Base-by-base conservation (phyloP, 1,284 basidiomycete genomes). In the Austroboletus novae-zelandiae region DNA sequence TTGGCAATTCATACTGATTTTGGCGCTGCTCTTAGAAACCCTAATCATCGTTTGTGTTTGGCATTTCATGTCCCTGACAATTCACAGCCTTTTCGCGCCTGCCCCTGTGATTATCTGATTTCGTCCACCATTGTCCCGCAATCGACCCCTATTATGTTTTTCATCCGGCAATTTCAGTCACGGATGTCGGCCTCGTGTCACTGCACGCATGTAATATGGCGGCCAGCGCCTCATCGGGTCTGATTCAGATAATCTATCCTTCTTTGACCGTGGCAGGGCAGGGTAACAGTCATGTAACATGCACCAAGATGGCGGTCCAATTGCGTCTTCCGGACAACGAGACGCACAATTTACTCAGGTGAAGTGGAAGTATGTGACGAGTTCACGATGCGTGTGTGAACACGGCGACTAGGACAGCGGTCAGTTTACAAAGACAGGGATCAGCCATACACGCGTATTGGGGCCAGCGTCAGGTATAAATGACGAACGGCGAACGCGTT, bases 381-480 rank as follows among this genome's bases (percentile, higher is more conserved):
- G n/a, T 14, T 37, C 20, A 34, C 30, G 36, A 41, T 39, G 20
- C 15, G 39, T 29, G 13, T 36, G 14, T 43, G 32, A 23, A 23
- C 20, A 5, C 20, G 20, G 20, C 20, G 20, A 23, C 20, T 5
- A 23, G 20, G 5, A 23, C 20, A 23, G 20, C 5, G 20, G 20
- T 42, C 42, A 54, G 42, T 29, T 23, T 15, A 32, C 44, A 39
- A n/a, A 35, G 42, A n/a, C 29, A 41, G 34, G 8, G 32, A 43
- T 42, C 27, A 32, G n/a, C n/a, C 7, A 32, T 36, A 9, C 45
- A 41, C 36, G 57, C 45, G 48, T 23, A 23, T 23, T 23, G 20
- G 20, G 20, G 20, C 20, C 5, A 45, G 42, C 14, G 31, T 15
- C 17, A 25, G 30, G 41, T 61, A 61, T 61, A 59, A 61, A 61